Evolutionary conservation across 768 basidiomycete species (phyloP).

Genomic region (Chlorophyllum brunneum): DNA sequence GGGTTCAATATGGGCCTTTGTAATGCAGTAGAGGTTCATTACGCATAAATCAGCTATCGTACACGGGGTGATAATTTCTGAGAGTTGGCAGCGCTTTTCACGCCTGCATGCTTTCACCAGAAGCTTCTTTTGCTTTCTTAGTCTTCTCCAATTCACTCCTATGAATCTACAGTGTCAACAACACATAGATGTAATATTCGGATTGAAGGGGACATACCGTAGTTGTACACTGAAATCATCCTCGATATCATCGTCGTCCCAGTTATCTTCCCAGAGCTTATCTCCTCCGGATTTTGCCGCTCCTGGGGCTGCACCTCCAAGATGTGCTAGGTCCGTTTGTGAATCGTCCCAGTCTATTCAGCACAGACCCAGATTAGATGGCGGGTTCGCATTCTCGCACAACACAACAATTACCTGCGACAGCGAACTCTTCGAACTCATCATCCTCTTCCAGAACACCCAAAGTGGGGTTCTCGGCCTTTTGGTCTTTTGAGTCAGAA

Average conservation of each 20-base stretch:
- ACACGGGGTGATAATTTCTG: neutral
- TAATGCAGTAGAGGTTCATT: too few species aligned
- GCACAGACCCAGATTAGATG: neutral
- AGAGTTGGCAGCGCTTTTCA: neutral
- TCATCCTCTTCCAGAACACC: slow-evolving; percentile 97
- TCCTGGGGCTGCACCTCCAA: slow-evolving; percentile 70
- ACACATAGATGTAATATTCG: neutral
- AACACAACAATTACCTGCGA: slow-evolving; percentile 55
- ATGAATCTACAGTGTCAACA: neutral
- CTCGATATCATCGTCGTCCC: slow-evolving; percentile 99
- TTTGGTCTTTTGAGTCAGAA: slow-evolving; percentile 45
- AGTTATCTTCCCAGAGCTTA: slow-evolving; percentile 99
- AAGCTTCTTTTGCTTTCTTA: slow-evolving; percentile 37
- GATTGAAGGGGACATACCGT: slow-evolving; percentile 58
- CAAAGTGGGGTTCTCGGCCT: slow-evolving; percentile 49
- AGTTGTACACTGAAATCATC: slow-evolving; percentile 96
- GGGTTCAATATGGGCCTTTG: too few species aligned
- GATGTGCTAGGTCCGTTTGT: slow-evolving; percentile 75
- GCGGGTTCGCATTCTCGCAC: neutral
- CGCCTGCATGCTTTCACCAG: slow-evolving; percentile 39
- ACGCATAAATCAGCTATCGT: too few species aligned
- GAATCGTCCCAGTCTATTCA: slow-evolving; percentile 84
- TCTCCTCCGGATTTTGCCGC: slow-evolving; percentile 78
- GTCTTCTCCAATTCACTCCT: slow-evolving; percentile 67
- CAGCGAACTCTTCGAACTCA: slow-evolving; percentile 92